Percentiles rank a stretch among this genome's conserved stretches.
phyloP scores from a whole-genome alignment of 108 stramenopile species.

The Cyclotella cryptica region DNA sequence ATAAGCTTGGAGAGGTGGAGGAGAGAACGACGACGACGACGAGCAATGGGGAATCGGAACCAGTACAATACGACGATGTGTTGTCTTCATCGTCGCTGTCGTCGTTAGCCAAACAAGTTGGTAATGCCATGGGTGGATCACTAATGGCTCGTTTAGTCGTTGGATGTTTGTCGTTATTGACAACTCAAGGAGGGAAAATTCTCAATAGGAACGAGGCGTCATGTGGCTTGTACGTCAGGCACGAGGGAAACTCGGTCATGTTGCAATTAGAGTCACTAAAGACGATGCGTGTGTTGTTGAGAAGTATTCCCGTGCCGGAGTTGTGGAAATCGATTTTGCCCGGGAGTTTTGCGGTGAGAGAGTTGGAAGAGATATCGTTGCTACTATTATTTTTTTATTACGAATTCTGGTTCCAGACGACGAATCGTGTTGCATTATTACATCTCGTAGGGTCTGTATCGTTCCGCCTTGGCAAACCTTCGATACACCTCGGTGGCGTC shows the following conservation, averaged over 20 bases:
- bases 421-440: no score
- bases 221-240: no score
- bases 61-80: no score
- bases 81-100: no score
- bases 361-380: not conserved
- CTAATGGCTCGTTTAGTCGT: conserved; percentile 50
- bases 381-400: no score
- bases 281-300: conserved; percentile 38
- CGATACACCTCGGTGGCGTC: conserved; percentile 29
- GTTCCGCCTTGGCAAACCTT: conserved; percentile 24
- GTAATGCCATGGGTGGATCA: conserved; percentile 49
- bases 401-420: no score
- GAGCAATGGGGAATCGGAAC: not conserved
- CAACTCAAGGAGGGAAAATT: not conserved
- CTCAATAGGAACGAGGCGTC: not conserved
- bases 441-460: conserved; percentile 27
- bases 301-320: conserved; percentile 26
- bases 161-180: conserved; percentile 42
- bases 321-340: conserved; percentile 53
- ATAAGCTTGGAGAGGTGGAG: not conserved
- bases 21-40: not conserved
- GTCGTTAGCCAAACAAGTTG: conserved; percentile 24
- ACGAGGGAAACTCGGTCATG: conserved; percentile 6
- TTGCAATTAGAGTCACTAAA: conserved; percentile 44
- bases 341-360: conserved; percentile 51